Evolutionary conservation across 495 filamentous ascomycete species (phyloP).

Genomic region (Hypoxylon lienhwacheense): DNA sequence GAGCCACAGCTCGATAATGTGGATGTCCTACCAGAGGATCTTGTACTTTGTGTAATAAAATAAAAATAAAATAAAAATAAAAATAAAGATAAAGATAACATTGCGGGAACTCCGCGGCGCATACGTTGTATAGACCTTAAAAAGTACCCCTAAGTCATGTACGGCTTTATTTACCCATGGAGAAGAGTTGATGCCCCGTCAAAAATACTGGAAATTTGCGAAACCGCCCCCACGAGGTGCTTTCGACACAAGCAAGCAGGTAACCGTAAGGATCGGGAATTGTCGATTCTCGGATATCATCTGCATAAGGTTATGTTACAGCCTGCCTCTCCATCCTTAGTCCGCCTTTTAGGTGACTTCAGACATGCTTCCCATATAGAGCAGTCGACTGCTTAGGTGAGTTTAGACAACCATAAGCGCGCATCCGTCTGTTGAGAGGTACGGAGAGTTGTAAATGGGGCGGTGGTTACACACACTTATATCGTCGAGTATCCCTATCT

Average conservation of each 20-base stretch:
- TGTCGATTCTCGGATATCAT: conserved; percentile 36
- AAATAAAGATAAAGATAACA: background rate
- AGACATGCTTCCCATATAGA: too few species aligned
- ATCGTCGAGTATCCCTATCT: conserved; percentile 29
- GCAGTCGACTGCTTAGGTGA: conserved; percentile 23
- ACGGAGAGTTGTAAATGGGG: conserved; percentile 27
- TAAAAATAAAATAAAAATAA: conserved; percentile 3
- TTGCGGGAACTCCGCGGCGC: conserved; percentile 18
- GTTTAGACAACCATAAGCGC: conserved; percentile 29
- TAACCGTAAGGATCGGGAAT: conserved; percentile 35
- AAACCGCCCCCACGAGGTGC: conserved; percentile 36
- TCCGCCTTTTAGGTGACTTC: conserved; percentile 13
- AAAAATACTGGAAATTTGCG: conserved; percentile 23
- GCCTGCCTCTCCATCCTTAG: conserved; percentile 7
- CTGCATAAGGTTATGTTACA: conserved; percentile 37
- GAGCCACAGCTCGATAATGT: conserved; percentile 15
- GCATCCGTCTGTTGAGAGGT: conserved; percentile 33
- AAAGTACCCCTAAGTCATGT: too few species aligned
- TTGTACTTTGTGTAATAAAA: too few species aligned
- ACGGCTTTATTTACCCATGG: conserved; percentile 9
- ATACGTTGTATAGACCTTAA: background rate
- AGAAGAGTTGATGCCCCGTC: conserved; percentile 25
- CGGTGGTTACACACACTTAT: conserved; percentile 27
- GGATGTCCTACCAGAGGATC: too few species aligned
- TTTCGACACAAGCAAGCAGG: conserved; percentile 26